These are phyloP conservation scores for Pyrenopolyporus hunteri DNA, from an alignment of 495 filamentous ascomycete species.

Conservation along the genomic window DNA sequence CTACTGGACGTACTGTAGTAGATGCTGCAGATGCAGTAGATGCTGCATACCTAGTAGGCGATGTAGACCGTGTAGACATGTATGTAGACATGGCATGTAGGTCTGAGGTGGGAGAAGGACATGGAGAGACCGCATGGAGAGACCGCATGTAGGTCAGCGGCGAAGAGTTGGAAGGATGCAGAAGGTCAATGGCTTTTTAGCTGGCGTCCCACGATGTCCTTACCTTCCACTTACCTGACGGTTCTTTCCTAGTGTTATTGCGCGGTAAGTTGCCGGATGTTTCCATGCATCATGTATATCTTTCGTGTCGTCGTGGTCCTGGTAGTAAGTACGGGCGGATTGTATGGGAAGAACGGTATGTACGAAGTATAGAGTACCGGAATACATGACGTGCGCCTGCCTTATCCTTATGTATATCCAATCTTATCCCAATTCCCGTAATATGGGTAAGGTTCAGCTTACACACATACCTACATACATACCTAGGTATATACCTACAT, in stretches of 20 bases:
- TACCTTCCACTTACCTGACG: background rate
- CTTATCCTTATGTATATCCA: background rate
- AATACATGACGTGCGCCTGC: background rate
- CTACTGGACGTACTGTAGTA: conserved; percentile 10
- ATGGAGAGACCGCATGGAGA: background rate
- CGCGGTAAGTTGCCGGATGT: too few species aligned
- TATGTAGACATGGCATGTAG: conserved; percentile 19
- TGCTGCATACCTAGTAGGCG: too few species aligned
- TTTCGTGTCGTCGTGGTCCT: too few species aligned
- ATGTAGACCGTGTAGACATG: conserved; percentile 4
- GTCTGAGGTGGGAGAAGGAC: conserved; percentile 17
- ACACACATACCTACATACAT: conserved; percentile 21
- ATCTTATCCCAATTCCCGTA: background rate
- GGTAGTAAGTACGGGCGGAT: background rate
- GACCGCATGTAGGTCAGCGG: conserved; percentile 35
- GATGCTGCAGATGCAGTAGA: too few species aligned
- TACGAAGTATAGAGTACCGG: background rate
- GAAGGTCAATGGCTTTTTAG: background rate
- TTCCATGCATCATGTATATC: background rate
- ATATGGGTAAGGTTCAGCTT: conserved; percentile 28
- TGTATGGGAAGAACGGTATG: background rate
- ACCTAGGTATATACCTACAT: too few species aligned
- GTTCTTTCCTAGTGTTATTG: background rate
- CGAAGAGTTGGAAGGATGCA: conserved; percentile 26
- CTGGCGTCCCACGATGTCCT: background rate